These are phyloP conservation scores for Dothiorella sarmentorum DNA, from an alignment of 2,329 filamentous ascomycete genomes.

Conservation along the genomic window DNA sequence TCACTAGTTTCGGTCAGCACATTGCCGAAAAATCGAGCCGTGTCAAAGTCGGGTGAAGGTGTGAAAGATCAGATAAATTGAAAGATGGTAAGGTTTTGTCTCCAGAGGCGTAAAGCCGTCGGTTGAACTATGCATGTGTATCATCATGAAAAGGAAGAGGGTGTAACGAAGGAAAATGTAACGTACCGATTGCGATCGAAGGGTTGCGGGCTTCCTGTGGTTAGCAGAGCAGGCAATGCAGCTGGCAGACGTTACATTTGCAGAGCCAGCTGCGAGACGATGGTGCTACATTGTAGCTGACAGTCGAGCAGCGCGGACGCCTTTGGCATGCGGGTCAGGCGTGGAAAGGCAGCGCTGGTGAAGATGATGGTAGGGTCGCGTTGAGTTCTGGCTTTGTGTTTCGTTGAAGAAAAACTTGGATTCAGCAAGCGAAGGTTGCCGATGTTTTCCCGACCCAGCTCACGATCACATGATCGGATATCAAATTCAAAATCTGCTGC, in stretches of 20 bases:
- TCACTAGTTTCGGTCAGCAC: background rate
- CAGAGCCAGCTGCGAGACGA: background rate
- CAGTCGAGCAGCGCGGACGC: background rate
- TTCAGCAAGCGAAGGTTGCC: too few species aligned
- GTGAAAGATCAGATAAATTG: constrained; percentile 9
- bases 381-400: too few species aligned
- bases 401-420: too few species aligned
- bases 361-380: too few species aligned
- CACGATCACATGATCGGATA: too few species aligned
- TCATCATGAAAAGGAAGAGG: constrained; percentile 1
- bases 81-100: constrained; percentile 17
- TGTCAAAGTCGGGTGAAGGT: background rate
- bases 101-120: constrained; percentile 10
- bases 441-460: too few species aligned
- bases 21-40: background rate
- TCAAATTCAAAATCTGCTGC: too few species aligned
- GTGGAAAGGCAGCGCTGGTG: too few species aligned
- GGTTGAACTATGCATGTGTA: constrained; percentile 19
- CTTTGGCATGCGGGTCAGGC: too few species aligned
- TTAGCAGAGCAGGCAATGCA: too few species aligned
- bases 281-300: too few species aligned
- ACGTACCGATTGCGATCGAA: background rate
- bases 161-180: background rate
- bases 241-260: background rate
- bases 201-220: background rate